These are phyloP conservation scores for Antitrichia curtipendula DNA, from an alignment of 225 moss, liverwort and hornwort genomes.

Conservation along the genomic window DNA sequence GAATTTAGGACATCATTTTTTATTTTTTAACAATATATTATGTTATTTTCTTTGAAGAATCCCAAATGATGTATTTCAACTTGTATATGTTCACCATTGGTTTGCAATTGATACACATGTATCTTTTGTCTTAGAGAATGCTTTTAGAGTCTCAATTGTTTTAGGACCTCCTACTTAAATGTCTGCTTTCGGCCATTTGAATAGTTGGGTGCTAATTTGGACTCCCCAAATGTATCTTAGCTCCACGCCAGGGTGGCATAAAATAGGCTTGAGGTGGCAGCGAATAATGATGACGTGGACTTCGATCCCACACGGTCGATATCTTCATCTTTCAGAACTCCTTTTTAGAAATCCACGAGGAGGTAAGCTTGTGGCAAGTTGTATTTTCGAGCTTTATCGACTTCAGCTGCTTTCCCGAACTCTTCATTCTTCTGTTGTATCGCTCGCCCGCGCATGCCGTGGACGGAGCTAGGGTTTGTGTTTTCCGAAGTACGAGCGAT, in stretches of 20 bases:
- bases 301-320: background rate
- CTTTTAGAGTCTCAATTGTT: rapidly evolving
- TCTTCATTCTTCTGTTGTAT: background rate
- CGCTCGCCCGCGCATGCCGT: background rate
- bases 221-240: background rate
- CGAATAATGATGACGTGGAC: background rate
- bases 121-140: background rate
- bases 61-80: background rate
- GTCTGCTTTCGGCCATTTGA: background rate
- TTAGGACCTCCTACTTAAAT: background rate
- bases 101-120: no score
- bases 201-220: background rate
- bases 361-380: background rate
- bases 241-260: background rate
- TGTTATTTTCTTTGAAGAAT: background rate
- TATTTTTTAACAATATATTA: background rate
- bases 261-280: background rate
- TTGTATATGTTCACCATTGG: rapidly evolving
- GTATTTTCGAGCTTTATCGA: background rate
- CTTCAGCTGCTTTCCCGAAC: background rate
- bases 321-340: background rate
- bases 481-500: background rate
- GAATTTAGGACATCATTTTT: background rate
- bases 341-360: background rate
- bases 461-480: background rate